Conservation (phyloP, 768 basidiomycete species). For the Rhodotorula babjevae region DNA sequence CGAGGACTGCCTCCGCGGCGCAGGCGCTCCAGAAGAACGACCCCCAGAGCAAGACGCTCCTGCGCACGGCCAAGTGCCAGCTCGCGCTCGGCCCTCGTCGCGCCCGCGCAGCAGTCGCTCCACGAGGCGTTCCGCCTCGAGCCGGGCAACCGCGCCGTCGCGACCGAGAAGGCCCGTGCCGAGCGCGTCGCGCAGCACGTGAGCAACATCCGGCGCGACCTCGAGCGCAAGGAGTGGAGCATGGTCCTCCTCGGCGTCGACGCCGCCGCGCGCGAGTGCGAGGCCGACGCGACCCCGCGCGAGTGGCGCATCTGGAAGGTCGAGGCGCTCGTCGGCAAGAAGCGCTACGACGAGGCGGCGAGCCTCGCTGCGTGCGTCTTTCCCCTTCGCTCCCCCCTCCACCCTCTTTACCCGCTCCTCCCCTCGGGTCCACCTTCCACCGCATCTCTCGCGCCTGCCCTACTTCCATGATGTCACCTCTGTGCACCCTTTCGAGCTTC, state of each 20-base stretch:
- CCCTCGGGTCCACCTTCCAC: too few relatives aligned
- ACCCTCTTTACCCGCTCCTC: neutral
- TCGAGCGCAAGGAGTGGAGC: slow-evolving; percentile 64
- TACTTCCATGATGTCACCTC: too few relatives aligned
- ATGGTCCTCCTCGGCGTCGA: slow-evolving; percentile 75
- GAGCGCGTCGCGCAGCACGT: slow-evolving; percentile 53
- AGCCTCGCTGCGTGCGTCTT: slow-evolving; percentile 66
- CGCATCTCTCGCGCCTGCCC: too few relatives aligned
- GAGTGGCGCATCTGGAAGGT: slow-evolving; percentile 78
- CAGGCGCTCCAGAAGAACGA: slow-evolving; percentile 58
- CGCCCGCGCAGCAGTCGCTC: slow-evolving; percentile 63
- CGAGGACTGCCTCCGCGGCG: slow-evolving; percentile 72
- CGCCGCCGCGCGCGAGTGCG: slow-evolving; percentile 58
- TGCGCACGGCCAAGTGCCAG: slow-evolving; percentile 78
- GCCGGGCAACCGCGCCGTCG: slow-evolving; percentile 58
- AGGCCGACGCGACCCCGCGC: slow-evolving; percentile 67
- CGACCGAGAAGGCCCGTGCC: slow-evolving; percentile 62
- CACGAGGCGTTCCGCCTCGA: slow-evolving; percentile 61
- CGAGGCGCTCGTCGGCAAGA: slow-evolving; percentile 68
- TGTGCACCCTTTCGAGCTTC: neutral
- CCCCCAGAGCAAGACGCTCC: slow-evolving; percentile 70
- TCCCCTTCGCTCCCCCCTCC: neutral
- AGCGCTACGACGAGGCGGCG: slow-evolving; percentile 68
- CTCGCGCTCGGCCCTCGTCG: slow-evolving; percentile 67
- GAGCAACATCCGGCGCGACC: slow-evolving; percentile 48